Conservation (phyloP, 306 rosid species). For the Dryas octopetala region DNA sequence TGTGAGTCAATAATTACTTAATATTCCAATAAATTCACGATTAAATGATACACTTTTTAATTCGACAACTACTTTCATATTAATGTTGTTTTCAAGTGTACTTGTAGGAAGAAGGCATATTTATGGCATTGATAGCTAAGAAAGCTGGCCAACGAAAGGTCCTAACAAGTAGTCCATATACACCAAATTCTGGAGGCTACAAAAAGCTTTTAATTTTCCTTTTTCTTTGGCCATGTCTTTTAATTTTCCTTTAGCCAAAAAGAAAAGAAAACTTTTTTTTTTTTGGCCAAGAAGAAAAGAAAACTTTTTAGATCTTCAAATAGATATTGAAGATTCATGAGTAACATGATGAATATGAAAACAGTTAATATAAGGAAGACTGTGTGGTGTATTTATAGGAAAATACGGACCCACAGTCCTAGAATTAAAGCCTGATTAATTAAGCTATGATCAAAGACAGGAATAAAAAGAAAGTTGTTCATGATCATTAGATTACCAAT, state of each 20-base stretch:
- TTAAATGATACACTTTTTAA: too few relatives aligned
- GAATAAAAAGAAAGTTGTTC: background rate
- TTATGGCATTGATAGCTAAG: background rate
- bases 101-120: background rate
- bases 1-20: background rate
- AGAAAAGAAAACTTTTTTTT: too few relatives aligned
- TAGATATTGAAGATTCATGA: background rate
- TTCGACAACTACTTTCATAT: background rate
- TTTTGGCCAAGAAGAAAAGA: too few relatives aligned
- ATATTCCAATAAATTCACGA: too few relatives aligned
- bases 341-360: background rate
- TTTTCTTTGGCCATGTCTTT: too few relatives aligned
- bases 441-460: constrained; percentile 1
- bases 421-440: background rate
- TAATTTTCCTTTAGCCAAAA: background rate
- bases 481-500: background rate
- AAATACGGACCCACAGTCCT: background rate
- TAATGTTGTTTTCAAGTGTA: background rate
- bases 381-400: background rate
- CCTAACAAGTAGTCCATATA: constrained; percentile 4
- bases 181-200: background rate
- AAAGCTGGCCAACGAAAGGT: constrained; percentile 1
- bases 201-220: background rate
- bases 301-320: too few relatives aligned
- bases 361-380: background rate